Base-by-base conservation (phyloP, 805 yeast species). In the Hermanozyma aechmeae region DNA sequence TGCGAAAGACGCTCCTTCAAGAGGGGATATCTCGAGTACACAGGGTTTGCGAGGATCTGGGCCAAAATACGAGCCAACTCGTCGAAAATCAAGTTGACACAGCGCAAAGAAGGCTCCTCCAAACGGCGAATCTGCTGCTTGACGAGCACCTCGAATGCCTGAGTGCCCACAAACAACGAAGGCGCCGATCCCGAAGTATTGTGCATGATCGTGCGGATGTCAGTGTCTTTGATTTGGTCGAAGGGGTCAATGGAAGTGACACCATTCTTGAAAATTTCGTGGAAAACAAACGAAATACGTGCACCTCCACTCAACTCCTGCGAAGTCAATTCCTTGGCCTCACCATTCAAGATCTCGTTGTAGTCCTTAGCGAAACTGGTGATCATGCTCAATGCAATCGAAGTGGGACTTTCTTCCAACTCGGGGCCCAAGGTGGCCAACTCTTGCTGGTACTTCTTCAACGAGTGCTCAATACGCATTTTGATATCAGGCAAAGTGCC, bases 261-360 rank as follows among this genome's bases (percentile, higher is more conserved):
- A 61, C 97, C 97, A 53, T 84, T 87, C 51, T 89, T 79, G 65
- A 76, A 89, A 33, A 92, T 81, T 62, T 89, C 97, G 55, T 89
- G 97, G 66, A 89, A 92, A 13, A 89, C 97, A 65, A 86, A 92
- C 17, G 94, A 79, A 38, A 89, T 82, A 69, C 98, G 81, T 0
- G 98, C 98, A 58, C 95, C 98, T 52, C 98, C 98, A 41, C 95
- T 81, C 43, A 92, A 71, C 61, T 92, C 98, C 47, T 79, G 73
- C 7, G 87, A 76, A 6, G 93, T 76, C 40, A 92, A 66, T 48
- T 92, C 98, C 54, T 75, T 82, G 15, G 92, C 79, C 54, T 84
- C 89, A 60, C 98, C 98, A 47, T 83, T 92, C 44, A 92, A 65
- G 24, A 89, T 83, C 11, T 92, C 89, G 36, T 76, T 79, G 59